These are phyloP conservation scores for Trichoderma koningiopsis DNA, from an alignment of 2,329 filamentous ascomycete species.

Conservation along the genomic window DNA sequence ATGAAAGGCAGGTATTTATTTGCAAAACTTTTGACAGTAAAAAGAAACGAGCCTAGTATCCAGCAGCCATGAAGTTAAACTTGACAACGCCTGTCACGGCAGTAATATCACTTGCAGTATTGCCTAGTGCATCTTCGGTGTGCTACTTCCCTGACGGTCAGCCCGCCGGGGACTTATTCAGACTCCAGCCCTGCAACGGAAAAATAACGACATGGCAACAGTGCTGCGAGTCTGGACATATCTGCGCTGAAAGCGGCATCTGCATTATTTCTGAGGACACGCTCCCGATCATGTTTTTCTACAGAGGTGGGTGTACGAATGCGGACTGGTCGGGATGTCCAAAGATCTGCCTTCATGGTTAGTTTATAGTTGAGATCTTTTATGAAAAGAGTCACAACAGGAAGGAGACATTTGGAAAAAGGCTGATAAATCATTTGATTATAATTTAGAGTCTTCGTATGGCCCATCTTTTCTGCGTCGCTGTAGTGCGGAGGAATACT, in stretches of 20 bases:
- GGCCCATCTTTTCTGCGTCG: too few relatives aligned
- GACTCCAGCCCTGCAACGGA: conserved; percentile 1
- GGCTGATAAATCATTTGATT: not conserved
- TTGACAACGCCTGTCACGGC: not conserved
- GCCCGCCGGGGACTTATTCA: not conserved
- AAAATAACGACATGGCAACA: conserved; percentile 3
- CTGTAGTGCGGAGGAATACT: not conserved
- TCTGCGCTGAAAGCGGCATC: not conserved
- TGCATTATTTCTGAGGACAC: not conserved
- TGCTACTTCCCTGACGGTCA: conserved; percentile 14
- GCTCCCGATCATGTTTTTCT: too few relatives aligned
- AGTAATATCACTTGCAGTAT: not conserved
- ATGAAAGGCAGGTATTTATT: too few relatives aligned
- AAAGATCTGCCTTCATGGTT: conserved; percentile 5
- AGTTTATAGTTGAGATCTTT: not conserved
- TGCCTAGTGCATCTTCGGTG: not conserved
- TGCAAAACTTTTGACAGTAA: too few relatives aligned
- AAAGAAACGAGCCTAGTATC: not conserved
- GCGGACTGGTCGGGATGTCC: conserved; percentile 16
- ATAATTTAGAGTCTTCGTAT: not conserved
- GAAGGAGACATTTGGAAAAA: not conserved
- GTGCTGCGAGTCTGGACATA: conserved; percentile 7
- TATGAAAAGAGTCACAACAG: not conserved
- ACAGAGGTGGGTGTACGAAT: conserved; percentile 9
- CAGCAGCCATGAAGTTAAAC: not conserved